These are phyloP conservation scores for Hyphopichia burtonii DNA, from an alignment of 1,139 yeast genomes.

Conservation along the genomic window DNA sequence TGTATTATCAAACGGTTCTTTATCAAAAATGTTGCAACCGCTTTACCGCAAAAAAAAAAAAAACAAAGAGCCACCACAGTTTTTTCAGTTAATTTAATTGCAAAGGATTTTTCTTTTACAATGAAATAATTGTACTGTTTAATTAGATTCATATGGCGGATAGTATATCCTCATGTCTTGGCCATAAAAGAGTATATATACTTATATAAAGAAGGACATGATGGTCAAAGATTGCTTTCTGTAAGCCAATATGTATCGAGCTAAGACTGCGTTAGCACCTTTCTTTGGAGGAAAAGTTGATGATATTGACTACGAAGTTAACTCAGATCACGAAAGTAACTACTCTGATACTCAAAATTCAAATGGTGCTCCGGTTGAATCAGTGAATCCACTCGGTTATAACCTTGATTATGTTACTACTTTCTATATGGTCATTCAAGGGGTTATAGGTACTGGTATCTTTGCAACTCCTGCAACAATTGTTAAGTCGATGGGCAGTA, in stretches of 20 bases:
- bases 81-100: no score
- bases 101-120: no score
- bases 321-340: not conserved
- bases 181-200: no score
- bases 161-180: no score
- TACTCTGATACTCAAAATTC: slow-evolving; percentile 15
- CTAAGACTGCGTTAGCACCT: slow-evolving; percentile 1
- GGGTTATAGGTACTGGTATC: slow-evolving; percentile 48
- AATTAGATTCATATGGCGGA: no score
- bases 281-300: slow-evolving; percentile 1
- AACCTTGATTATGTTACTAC: slow-evolving; percentile 30
- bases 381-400: slow-evolving; percentile 37
- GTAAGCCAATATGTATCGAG: not conserved
- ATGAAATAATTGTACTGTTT: no score
- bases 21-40: no score
- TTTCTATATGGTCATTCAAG: slow-evolving; percentile 35
- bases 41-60: no score
- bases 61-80: no score
- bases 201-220: no score
- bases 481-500: slow-evolving; percentile 36
- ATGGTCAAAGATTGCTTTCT: no score
- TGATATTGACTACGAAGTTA: not conserved
- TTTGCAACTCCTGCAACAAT: slow-evolving; percentile 42
- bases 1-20: no score
- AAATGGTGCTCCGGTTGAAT: slow-evolving; percentile 40